phyloP scores from a whole-genome alignment of 768 basidiomycete genomes.

The Piloderma croceum region DNA sequence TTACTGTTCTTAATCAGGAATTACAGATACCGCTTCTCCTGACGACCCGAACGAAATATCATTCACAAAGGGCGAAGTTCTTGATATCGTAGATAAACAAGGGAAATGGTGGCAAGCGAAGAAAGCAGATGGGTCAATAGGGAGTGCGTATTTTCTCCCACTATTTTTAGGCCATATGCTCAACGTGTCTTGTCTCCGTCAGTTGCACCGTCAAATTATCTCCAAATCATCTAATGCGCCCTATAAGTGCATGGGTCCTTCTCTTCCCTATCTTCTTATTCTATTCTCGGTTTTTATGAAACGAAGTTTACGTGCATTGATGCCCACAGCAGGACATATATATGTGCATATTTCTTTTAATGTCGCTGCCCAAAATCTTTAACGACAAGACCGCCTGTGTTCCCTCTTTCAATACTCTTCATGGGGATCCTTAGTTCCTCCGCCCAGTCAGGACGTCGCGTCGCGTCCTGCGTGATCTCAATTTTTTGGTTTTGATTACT shows the following conservation, averaged over 20 bases:
- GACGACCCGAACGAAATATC: slow-evolving; percentile 97
- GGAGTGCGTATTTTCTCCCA: slow-evolving; percentile 55
- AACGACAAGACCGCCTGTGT: no score
- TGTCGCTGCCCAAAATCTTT: no score
- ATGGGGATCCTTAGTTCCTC: no score
- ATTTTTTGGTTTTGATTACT: no score
- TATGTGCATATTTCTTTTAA: no score
- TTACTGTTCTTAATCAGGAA: slow-evolving; percentile 9
- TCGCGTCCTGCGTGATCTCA: no score
- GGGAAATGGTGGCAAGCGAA: slow-evolving; percentile 92
- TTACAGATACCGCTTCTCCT: slow-evolving; percentile 80
- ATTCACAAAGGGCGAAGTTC: slow-evolving; percentile 85
- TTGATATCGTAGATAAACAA: slow-evolving; percentile 90
- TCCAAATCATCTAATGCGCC: slow-evolving; percentile 61
- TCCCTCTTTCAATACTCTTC: no score
- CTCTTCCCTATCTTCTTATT: neutral
- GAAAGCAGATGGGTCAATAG: slow-evolving; percentile 67
- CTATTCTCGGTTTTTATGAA: no score
- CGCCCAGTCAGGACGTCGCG: no score
- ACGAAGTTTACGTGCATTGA: no score
- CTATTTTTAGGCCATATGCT: neutral
- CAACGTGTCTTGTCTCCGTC: slow-evolving; percentile 13
- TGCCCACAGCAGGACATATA: no score
- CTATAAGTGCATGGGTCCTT: neutral
- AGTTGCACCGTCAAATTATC: slow-evolving; percentile 86